phyloP scores from a whole-genome alignment of 768 basidiomycete genomes.

The Trametes villosa region DNA sequence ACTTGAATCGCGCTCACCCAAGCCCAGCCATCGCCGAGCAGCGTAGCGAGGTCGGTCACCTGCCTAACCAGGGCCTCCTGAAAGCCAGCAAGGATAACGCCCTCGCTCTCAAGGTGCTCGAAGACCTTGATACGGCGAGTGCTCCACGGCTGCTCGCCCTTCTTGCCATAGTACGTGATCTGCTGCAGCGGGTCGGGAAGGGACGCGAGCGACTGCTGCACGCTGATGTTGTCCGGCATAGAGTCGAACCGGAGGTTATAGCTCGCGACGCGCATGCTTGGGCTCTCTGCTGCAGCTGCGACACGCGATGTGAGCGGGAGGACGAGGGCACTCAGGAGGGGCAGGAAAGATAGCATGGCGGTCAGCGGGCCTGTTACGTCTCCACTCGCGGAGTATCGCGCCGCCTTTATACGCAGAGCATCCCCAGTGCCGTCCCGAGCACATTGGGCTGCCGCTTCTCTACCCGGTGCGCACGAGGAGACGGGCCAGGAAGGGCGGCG shows the following conservation, averaged over 20 bases:
- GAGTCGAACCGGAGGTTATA: slow-evolving; percentile 62
- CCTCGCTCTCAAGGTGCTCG: slow-evolving; percentile 47
- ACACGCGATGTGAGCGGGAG: slow-evolving; percentile 4
- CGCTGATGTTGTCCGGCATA: slow-evolving; percentile 52
- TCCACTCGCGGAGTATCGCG: no score
- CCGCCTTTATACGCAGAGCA: no score
- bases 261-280: slow-evolving; percentile 42
- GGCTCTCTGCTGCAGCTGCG: background rate
- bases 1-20: slow-evolving; percentile 43
- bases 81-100: slow-evolving; percentile 49
- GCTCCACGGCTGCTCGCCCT: slow-evolving; percentile 59
- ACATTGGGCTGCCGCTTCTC: background rate
- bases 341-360: slow-evolving; percentile 2
- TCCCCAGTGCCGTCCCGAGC: no score
- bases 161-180: slow-evolving; percentile 37
- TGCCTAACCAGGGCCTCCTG: slow-evolving; percentile 61
- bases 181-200: slow-evolving; percentile 47
- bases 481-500: background rate
- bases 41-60: slow-evolving; percentile 55
- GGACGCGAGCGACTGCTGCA: slow-evolving; percentile 47
- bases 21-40: slow-evolving; percentile 58
- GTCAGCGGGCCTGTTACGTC: no score
- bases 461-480: background rate
- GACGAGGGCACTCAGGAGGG: background rate
- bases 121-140: slow-evolving; percentile 51